Percentiles rank a stretch among this genome's conserved stretches.
Conservation (phyloP, 78 protist genomes). For the Isochrysis galbana region DNA sequence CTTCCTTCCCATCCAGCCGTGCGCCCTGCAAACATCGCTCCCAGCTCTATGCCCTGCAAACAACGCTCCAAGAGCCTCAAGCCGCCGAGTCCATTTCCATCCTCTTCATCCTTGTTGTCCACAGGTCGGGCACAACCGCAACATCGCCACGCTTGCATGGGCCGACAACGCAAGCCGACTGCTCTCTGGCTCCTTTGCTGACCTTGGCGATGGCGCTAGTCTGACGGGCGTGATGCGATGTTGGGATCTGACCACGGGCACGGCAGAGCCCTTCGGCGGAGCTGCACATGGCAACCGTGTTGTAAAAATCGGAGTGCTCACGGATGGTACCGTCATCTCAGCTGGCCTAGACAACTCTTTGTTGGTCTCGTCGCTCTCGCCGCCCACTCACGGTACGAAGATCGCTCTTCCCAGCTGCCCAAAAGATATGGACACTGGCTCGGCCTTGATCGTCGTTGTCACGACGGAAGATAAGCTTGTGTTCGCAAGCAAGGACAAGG, state of each 20-base stretch:
- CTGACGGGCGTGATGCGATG: neutral
- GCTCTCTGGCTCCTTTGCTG: neutral
- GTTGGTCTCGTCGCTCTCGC: neutral
- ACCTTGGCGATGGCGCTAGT: neutral
- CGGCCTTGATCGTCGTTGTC: too few relatives aligned
- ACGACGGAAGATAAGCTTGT: neutral
- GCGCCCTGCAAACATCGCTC: too few relatives aligned
- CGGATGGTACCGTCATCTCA: neutral
- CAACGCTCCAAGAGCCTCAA: too few relatives aligned
- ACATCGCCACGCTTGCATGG: neutral
- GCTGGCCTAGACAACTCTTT: neutral
- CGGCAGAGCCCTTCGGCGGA: neutral
- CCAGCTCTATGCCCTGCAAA: too few relatives aligned
- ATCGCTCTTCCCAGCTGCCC: too few relatives aligned
- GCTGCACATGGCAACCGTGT: neutral
- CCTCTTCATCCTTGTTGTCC: too few relatives aligned
- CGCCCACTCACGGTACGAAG: too few relatives aligned
- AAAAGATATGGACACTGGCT: too few relatives aligned
- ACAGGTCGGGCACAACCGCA: neutral
- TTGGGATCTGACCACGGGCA: neutral
- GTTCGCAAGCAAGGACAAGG: neutral
- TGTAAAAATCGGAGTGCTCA: neutral
- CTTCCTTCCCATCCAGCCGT: too few relatives aligned
- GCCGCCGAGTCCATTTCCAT: too few relatives aligned
- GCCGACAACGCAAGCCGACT: neutral